Evolutionary conservation across 257 asterid species (phyloP).

Genomic region (Penstemon davidsonii): DNA sequence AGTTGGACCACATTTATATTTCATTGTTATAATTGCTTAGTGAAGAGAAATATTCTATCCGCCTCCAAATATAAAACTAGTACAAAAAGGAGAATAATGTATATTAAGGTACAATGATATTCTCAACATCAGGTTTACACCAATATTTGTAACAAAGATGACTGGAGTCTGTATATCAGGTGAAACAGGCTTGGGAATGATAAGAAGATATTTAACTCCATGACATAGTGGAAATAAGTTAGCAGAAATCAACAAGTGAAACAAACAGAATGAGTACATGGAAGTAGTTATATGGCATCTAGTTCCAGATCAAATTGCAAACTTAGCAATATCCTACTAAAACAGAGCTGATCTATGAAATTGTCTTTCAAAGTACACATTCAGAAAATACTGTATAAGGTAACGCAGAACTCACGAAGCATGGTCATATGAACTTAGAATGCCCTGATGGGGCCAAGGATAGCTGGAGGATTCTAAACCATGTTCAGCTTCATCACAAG

Average conservation of each 20-base stretch:
- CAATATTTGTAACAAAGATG: background rate
- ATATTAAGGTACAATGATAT: background rate
- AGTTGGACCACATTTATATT: too few species aligned
- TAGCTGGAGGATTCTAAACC: slow-evolving; percentile 60
- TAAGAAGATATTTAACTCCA: background rate
- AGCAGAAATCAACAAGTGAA: slow-evolving; percentile 9
- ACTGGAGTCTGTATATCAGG: background rate
- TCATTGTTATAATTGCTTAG: too few species aligned
- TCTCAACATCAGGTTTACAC: background rate
- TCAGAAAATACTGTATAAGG: slow-evolving; percentile 19
- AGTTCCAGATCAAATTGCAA: background rate
- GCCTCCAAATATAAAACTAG: too few species aligned
- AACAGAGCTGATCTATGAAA: background rate
- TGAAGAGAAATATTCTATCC: too few species aligned
- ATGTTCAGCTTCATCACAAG: slow-evolving; percentile 85
- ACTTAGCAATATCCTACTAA: background rate
- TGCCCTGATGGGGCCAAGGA: slow-evolving; percentile 82
- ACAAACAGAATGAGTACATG: background rate
- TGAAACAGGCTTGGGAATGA: background rate
- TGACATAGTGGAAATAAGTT: background rate
- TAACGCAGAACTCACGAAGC: slow-evolving; percentile 57
- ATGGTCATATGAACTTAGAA: slow-evolving; percentile 75
- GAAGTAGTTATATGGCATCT: slow-evolving; percentile 1
- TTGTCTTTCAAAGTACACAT: slow-evolving; percentile 7
- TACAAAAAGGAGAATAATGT: too few species aligned